Conservation (phyloP, 441 rosid species). For the Brassica hybrid region DNA sequence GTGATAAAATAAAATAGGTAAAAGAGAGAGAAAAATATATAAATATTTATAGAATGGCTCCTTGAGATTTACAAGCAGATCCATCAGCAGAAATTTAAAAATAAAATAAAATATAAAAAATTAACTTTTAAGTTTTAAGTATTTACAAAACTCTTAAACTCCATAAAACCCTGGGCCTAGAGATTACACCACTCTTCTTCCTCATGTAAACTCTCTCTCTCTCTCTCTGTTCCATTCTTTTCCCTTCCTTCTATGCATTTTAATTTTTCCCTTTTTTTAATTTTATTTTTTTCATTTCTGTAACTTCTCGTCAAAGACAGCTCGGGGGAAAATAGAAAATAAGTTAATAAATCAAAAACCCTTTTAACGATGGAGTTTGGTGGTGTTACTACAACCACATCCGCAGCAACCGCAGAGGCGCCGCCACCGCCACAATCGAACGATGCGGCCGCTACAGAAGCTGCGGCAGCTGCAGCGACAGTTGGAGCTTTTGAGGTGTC, state of each 20-base stretch:
- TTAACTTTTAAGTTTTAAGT: conserved; percentile 10
- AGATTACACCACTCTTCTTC: conserved; percentile 54
- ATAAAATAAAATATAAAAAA: conserved; percentile 30
- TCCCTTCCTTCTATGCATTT: conserved; percentile 29
- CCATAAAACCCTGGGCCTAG: conserved; percentile 53
- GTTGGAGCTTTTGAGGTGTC: conserved; percentile 44
- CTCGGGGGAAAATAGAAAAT: background rate
- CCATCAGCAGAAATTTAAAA: conserved; percentile 49
- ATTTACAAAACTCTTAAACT: conserved; percentile 45
- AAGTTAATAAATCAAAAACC: conserved; percentile 10
- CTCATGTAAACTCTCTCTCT: conserved; percentile 44
- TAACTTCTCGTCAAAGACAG: conserved; percentile 34
- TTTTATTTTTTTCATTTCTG: conserved; percentile 27
- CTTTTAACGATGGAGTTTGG: no score
- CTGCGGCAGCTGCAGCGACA: conserved; percentile 39
- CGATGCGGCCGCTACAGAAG: conserved; percentile 37
- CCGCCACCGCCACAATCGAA: conserved; percentile 11
- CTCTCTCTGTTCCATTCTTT: conserved; percentile 15
- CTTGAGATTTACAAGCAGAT: conserved; percentile 86
- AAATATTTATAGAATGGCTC: conserved; percentile 42
- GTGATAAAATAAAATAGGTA: background rate
- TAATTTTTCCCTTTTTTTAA: conserved; percentile 21
- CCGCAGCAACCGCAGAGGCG: conserved; percentile 3
- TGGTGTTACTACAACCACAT: conserved; percentile 23
- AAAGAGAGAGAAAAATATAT: background rate